Evolutionary conservation across 306 rosid species (phyloP).

Genomic region (Cicer arietinum): DNA sequence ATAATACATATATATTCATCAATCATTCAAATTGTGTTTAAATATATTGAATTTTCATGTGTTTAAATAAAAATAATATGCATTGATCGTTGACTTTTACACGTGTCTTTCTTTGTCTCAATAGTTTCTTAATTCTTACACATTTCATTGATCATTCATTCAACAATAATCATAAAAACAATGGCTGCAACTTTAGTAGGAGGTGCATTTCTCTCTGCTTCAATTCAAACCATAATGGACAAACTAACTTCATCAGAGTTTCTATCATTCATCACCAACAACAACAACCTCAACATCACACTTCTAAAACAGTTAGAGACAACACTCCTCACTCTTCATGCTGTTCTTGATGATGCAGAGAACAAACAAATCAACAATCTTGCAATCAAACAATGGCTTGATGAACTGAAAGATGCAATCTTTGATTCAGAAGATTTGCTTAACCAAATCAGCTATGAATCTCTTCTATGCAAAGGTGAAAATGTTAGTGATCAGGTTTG

Average conservation of each 20-base stretch:
- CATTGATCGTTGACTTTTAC: no score
- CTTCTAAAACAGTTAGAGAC: not conserved
- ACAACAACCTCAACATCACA: not conserved
- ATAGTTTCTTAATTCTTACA: no score
- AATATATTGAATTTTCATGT: no score
- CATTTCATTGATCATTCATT: no score
- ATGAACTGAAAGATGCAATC: constrained; percentile 19
- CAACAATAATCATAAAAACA: no score
- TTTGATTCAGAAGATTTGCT: constrained; percentile 26
- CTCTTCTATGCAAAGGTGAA: not conserved
- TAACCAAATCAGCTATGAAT: not conserved
- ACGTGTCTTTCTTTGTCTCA: no score
- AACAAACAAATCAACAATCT: not conserved
- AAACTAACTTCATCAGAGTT: constrained; percentile 1
- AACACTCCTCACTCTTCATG: constrained; percentile 8
- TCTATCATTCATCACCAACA: not conserved
- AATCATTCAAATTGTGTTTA: no score
- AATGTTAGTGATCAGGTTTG: constrained; percentile 40
- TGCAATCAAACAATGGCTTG: constrained; percentile 24
- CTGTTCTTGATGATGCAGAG: constrained; percentile 33
- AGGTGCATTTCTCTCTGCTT: constrained; percentile 1
- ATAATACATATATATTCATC: no score
- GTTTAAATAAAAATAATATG: no score
- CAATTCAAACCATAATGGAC: constrained; percentile 10
- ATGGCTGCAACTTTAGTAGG: constrained; percentile 27